These are phyloP conservation scores for Colletotrichum sp. DNA, from an alignment of 2,329 filamentous ascomycete genomes.

Conservation along the genomic window DNA sequence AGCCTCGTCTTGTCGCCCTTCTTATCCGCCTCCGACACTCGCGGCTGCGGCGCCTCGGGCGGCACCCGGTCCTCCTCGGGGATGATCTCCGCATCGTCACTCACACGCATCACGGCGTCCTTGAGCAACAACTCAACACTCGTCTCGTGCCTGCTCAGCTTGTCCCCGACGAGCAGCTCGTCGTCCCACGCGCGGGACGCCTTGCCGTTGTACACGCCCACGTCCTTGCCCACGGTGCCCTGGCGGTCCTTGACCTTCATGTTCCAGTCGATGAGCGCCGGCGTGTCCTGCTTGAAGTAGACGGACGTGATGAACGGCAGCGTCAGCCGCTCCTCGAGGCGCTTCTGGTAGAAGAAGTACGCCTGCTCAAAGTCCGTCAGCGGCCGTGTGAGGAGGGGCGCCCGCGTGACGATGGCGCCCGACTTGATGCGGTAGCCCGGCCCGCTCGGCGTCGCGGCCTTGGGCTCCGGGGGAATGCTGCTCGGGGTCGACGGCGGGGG, in stretches of 20 bases:
- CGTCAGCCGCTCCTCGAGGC: slow-evolving; percentile 89
- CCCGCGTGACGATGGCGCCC: slow-evolving; percentile 84
- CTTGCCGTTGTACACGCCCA: slow-evolving; percentile 81
- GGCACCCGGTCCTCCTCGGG: slow-evolving; percentile 64
- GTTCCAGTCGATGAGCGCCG: slow-evolving; percentile 87
- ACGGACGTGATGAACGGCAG: slow-evolving; percentile 89
- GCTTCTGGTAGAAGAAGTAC: slow-evolving; percentile 96
- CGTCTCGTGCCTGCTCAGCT: slow-evolving; percentile 66
- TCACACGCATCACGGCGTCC: slow-evolving; percentile 73
- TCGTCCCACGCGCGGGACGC: slow-evolving; percentile 84
- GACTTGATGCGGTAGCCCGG: slow-evolving; percentile 56
- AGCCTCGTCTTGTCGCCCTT: slow-evolving; percentile 78
- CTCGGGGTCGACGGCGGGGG: slow-evolving; percentile 31
- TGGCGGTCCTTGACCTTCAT: slow-evolving; percentile 78
- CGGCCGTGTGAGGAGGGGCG: slow-evolving; percentile 84
- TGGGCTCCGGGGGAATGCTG: slow-evolving; percentile 25
- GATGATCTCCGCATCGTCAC: slow-evolving; percentile 65
- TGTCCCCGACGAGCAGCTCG: slow-evolving; percentile 79
- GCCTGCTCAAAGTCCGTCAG: slow-evolving; percentile 89
- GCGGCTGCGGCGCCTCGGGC: slow-evolving; percentile 72
- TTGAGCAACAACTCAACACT: slow-evolving; percentile 73
- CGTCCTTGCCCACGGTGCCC: slow-evolving; percentile 79
- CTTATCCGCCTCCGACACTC: slow-evolving; percentile 79
- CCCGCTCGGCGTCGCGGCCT: slow-evolving; percentile 13
- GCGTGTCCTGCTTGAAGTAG: slow-evolving; percentile 93